phyloP scores from a whole-genome alignment of 106 monocot genomes.

The Narthecium ossifragum region DNA sequence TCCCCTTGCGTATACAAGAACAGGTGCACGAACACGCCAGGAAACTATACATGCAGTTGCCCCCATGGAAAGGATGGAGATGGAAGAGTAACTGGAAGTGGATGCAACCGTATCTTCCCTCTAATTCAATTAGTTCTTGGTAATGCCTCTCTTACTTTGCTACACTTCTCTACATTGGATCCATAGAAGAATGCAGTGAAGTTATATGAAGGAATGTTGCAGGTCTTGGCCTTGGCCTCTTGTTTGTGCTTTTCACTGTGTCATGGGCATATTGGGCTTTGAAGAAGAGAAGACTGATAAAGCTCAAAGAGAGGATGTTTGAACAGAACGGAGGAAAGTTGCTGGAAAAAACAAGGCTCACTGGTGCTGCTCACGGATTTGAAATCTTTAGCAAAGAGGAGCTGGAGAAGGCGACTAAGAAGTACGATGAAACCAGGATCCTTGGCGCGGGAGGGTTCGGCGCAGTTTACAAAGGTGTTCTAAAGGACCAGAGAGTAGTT shows the following conservation, averaged over 20 bases:
- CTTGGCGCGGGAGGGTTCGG: slow-evolving; percentile 21
- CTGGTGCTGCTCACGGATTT: neutral
- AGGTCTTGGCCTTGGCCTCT: slow-evolving; percentile 14
- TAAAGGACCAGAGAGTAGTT: neutral
- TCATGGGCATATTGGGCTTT: neutral
- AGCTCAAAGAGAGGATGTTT: slow-evolving; percentile 12
- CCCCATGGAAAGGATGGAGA: slow-evolving; percentile 27
- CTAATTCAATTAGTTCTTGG: slow-evolving; percentile 34
- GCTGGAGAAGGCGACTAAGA: slow-evolving; percentile 20
- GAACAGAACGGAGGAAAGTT: slow-evolving; percentile 14
- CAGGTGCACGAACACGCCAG: slow-evolving; percentile 35
- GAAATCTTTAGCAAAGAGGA: slow-evolving; percentile 24
- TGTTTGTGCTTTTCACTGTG: neutral
- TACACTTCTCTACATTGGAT: neutral
- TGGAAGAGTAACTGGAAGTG: slow-evolving; percentile 32
- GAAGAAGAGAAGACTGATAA: slow-evolving; percentile 1
- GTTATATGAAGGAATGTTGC: neutral
- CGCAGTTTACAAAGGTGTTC: slow-evolving; percentile 27
- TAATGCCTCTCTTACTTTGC: neutral
- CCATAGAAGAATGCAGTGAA: neutral
- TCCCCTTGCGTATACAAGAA: slow-evolving; percentile 19
- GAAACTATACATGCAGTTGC: slow-evolving; percentile 46
- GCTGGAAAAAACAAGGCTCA: slow-evolving; percentile 9
- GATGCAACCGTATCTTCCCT: slow-evolving; percentile 35
- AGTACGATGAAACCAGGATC: slow-evolving; percentile 7